phyloP scores from a whole-genome alignment of 805 yeast species.

The Ogataea parapolymorpha region DNA sequence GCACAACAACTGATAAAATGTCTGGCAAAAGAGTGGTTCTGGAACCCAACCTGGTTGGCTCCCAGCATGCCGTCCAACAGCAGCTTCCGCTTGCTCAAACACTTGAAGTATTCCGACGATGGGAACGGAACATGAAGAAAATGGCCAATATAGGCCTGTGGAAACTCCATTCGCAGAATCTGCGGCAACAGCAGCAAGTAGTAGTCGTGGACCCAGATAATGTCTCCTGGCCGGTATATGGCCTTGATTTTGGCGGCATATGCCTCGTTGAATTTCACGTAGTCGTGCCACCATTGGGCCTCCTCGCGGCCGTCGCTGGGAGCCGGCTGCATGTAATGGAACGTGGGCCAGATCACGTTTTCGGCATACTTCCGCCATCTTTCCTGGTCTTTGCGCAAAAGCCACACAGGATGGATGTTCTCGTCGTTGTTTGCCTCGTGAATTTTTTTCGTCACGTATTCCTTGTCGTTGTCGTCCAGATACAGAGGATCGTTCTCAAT shows the following conservation, averaged over 20 bases:
- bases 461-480: conserved; percentile 53
- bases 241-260: conserved; percentile 74
- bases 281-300: conserved; percentile 77
- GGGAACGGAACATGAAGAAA: conserved; percentile 93
- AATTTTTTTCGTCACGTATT: conserved; percentile 45
- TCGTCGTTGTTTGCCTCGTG: conserved; percentile 44
- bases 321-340: conserved; percentile 86
- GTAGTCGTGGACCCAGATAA: conserved; percentile 91
- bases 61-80: conserved; percentile 91
- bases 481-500: conserved; percentile 60
- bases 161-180: conserved; percentile 71
- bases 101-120: conserved; percentile 87
- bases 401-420: conserved; percentile 83
- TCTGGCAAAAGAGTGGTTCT: conserved; percentile 78
- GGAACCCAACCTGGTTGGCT: conserved; percentile 82
- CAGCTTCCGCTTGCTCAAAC: conserved; percentile 77
- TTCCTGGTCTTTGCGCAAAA: conserved; percentile 70
- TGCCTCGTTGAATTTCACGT: conserved; percentile 86
- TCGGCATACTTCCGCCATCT: conserved; percentile 92
- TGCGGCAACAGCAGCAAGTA: conserved; percentile 80
- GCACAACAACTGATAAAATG: conserved; percentile 91
- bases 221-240: conserved; percentile 81
- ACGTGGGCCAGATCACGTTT: conserved; percentile 86
- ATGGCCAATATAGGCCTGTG: conserved; percentile 71
- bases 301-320: conserved; percentile 68